These are phyloP conservation scores for Fusarium sp. DNA, from an alignment of 2,329 filamentous ascomycete species.

Conservation along the genomic window DNA sequence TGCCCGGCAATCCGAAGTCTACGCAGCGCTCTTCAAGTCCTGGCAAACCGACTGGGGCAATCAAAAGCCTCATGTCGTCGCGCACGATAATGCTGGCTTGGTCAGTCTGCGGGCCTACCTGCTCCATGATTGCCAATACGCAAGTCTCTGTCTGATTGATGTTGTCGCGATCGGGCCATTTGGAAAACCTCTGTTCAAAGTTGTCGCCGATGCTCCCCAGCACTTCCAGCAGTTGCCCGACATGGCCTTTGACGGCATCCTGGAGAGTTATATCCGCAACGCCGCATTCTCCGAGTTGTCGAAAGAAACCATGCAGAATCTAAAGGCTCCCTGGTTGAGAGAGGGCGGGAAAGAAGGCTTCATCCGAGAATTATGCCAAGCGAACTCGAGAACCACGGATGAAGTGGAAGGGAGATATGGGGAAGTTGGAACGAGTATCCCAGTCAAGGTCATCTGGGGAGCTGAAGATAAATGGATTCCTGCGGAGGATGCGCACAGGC, in stretches of 20 bases:
- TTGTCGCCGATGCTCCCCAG: slow-evolving; percentile 49
- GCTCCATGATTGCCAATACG: slow-evolving; percentile 51
- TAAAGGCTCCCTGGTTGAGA: slow-evolving; percentile 52
- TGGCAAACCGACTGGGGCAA: slow-evolving; percentile 46
- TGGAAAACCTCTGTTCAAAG: slow-evolving; percentile 57
- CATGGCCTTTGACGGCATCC: slow-evolving; percentile 52
- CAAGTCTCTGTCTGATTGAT: slow-evolving; percentile 56
- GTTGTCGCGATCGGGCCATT: slow-evolving; percentile 58
- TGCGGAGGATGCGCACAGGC: slow-evolving; percentile 48
- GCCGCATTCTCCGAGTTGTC: slow-evolving; percentile 49
- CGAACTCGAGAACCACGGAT: slow-evolving; percentile 40
- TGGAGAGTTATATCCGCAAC: slow-evolving; percentile 54
- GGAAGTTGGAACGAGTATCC: slow-evolving; percentile 50
- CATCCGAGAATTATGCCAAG: slow-evolving; percentile 53
- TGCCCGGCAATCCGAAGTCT: slow-evolving; percentile 52
- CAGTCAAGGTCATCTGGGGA: slow-evolving; percentile 59
- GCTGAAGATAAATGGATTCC: slow-evolving; percentile 58
- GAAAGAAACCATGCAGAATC: slow-evolving; percentile 49
- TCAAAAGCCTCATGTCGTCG: slow-evolving; percentile 53
- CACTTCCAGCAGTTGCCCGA: slow-evolving; percentile 52
- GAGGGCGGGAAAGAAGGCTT: slow-evolving; percentile 50
- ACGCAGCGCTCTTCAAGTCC: slow-evolving; percentile 52
- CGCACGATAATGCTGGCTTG: slow-evolving; percentile 59
- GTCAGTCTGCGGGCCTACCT: slow-evolving; percentile 54
- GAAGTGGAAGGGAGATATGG: slow-evolving; percentile 53